Percentiles rank a stretch among this genome's conserved stretches.
Conservation (phyloP, 768 basidiomycete species). For the Lentinula edodes region DNA sequence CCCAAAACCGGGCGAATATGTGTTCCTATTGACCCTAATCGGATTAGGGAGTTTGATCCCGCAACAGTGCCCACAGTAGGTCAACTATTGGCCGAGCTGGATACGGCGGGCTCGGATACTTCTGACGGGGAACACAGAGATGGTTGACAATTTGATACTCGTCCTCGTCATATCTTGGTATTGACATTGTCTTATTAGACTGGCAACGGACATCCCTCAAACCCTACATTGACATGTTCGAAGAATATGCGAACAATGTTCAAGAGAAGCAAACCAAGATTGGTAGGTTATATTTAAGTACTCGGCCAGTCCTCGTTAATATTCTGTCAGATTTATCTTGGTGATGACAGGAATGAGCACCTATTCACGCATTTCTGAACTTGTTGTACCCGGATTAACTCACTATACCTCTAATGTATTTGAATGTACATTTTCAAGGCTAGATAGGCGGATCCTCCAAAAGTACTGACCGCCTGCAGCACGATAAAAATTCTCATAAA, state of each 20-base stretch:
- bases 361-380: no score
- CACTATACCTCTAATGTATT: no score
- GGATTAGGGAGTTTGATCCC: slow-evolving; percentile 80
- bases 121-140: slow-evolving; percentile 40
- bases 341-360: slow-evolving; percentile 14
- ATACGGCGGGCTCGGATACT: slow-evolving; percentile 28
- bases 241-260: slow-evolving; percentile 60
- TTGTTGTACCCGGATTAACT: no score
- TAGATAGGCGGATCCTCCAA: no score
- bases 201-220: slow-evolving; percentile 87
- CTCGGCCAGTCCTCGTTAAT: not conserved
- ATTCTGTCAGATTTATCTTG: slow-evolving; percentile 25
- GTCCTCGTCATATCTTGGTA: not conserved
- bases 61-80: slow-evolving; percentile 80
- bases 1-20: slow-evolving; percentile 95
- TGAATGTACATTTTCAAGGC: no score
- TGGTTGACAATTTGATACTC: slow-evolving; percentile 25
- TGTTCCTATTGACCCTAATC: slow-evolving; percentile 79
- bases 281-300: slow-evolving; percentile 20
- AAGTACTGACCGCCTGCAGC: no score
- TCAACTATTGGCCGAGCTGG: slow-evolving; percentile 78
- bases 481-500: no score
- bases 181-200: slow-evolving; percentile 31
- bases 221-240: slow-evolving; percentile 86
- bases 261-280: slow-evolving; percentile 39